A percentile compares a stretch with the other conserved stretches of the same genome.
phyloP scores from a whole-genome alignment of 2,329 filamentous ascomycete species.

The Aspergillus pseudoglaucus region DNA sequence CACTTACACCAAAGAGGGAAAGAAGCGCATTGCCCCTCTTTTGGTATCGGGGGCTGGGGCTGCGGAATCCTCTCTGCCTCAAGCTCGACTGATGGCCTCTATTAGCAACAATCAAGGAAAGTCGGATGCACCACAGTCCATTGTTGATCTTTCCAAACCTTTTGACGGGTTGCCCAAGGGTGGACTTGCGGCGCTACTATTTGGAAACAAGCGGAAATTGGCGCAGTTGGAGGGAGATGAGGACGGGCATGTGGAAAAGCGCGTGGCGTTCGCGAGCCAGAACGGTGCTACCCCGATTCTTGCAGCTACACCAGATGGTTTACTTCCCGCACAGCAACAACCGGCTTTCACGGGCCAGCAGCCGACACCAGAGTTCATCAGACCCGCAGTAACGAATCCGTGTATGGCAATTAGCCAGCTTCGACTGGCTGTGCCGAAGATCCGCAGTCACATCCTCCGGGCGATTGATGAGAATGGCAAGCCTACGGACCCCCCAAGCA shows the following conservation, averaged over 20 bases:
- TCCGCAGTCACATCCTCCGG: constrained; percentile 74
- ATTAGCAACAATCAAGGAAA: constrained; percentile 59
- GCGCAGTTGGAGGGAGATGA: constrained; percentile 68
- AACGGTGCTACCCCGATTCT: constrained; percentile 69
- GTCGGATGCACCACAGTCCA: constrained; percentile 69
- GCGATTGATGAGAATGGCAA: constrained; percentile 58
- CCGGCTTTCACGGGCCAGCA: constrained; percentile 55
- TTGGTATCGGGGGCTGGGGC: constrained; percentile 84
- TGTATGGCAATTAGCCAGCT: constrained; percentile 75
- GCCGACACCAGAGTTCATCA: constrained; percentile 72
- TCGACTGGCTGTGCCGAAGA: constrained; percentile 77
- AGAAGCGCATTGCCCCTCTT: constrained; percentile 88
- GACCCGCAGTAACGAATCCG: constrained; percentile 81
- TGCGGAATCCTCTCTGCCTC: constrained; percentile 79
- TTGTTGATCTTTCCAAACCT: constrained; percentile 85
- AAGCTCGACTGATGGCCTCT: constrained; percentile 78
- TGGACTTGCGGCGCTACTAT: constrained; percentile 73
- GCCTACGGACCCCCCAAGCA: constrained; percentile 33
- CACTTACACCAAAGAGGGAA: constrained; percentile 92
- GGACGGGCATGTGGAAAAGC: constrained; percentile 55
- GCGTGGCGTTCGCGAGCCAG: constrained; percentile 52
- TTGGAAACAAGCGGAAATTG: constrained; percentile 89
- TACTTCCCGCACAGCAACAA: constrained; percentile 66
- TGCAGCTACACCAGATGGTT: constrained; percentile 67
- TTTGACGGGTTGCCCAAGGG: constrained; percentile 90